Base-by-base conservation (phyloP, 148 eudicot genomes). In the Linanthus parryae region DNA sequence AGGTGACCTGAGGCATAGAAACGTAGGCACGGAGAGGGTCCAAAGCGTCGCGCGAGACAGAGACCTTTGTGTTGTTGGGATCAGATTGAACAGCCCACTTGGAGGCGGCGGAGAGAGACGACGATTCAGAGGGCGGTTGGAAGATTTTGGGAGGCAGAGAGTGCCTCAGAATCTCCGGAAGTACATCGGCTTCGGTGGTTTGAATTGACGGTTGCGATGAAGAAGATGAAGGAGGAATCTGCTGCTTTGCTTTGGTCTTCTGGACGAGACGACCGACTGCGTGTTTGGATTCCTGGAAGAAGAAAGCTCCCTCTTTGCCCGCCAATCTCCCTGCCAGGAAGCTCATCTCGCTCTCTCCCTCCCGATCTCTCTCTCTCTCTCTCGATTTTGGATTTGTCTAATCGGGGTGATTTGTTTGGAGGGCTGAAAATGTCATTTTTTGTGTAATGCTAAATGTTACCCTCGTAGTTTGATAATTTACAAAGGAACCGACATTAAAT, bases 1-100 rank as follows among this genome's bases (percentile, higher is more conserved):
- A 78, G 1, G 92, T 83, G 56, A 85, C 86, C 52, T 80, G 97
- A 0, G 97, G 95, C 25, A 90, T 73, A 44, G 97, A 80, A 43
- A 83, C 72, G 52, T 69, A 78, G 56, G 60, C 92, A 36, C 80
- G 69, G 42, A 90, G 92, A 50, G 97, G 97, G 40, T 90, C 81
- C 51, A 85, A 38, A 42, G 73, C 85, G 43, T 85, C 92, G 24
- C 71, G 56, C 2, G 87, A 73, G 17, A 66, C 81, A 4, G 58
- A 57, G 7, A 8, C 11, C 11, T 26, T 18, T 3, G 4, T 4
- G 8, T 45, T 43, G 1, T 31, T 29, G 5, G 49, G 60, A 30
- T 54, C 35, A 47, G 80, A 30, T 0, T 54, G 73, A 46, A 83
- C 29, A 5, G 59, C 71, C 97, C 97, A 90, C 64, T 78, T 90